Percentiles rank a stretch among this genome's conserved stretches.
Conservation (phyloP, 2,329 filamentous ascomycete species). For the Apiospora saccharicola region DNA sequence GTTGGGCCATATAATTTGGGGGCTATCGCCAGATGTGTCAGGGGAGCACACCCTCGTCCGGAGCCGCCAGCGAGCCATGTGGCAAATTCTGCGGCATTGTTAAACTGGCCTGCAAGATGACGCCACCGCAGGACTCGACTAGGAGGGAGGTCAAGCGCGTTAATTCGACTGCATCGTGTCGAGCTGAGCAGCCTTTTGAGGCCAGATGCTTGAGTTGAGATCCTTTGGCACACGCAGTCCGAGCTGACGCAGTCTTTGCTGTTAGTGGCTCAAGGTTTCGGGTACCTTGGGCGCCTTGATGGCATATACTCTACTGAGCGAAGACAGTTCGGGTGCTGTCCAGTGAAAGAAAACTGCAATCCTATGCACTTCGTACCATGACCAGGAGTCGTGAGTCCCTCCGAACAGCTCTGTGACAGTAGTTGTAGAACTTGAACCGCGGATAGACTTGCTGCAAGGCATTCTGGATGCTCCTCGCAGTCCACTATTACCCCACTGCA, state of each 20-base stretch:
- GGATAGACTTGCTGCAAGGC: background rate
- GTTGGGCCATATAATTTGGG: conserved; percentile 2
- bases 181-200: background rate
- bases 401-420: background rate
- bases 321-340: too few relatives aligned
- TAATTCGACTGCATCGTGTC: background rate
- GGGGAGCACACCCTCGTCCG: background rate
- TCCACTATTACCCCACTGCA: conserved; percentile 9
- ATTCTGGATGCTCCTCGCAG: background rate
- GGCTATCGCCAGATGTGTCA: conserved; percentile 6
- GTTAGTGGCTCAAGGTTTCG: background rate
- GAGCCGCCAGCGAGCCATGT: conserved; percentile 2
- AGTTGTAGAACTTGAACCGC: background rate
- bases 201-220: background rate
- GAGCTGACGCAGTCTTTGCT: background rate
- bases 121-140: background rate
- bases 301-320: background rate
- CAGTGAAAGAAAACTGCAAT: background rate
- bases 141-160: background rate
- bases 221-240: background rate
- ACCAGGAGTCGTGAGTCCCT: background rate
- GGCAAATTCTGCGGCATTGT: conserved; percentile 3
- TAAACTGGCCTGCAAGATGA: conserved; percentile 1
- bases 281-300: background rate
- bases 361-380: background rate